Evolutionary conservation across 2,329 filamentous ascomycete genomes (phyloP), one percentile per base, ranked within the genome.

Genomic region (Nemania diffusa): DNA sequence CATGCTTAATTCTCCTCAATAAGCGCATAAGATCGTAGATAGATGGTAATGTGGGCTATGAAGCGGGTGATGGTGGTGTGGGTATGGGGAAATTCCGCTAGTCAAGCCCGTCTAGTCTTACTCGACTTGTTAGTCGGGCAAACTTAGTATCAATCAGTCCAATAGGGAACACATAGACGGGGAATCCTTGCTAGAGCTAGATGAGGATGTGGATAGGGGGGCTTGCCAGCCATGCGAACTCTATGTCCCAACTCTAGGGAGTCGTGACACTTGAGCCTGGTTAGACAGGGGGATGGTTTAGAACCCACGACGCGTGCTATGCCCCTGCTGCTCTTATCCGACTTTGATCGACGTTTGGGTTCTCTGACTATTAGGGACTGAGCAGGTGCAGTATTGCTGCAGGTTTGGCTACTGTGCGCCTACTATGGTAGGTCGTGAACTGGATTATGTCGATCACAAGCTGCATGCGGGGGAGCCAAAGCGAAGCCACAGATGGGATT

Each of bases 1-100:
- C 5, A 50, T 51, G 46, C n/a, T 5, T 32, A 7, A 57, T 52
- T 64, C 56, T 37, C 8, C 20, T 40, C 20, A 22, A n/a, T n/a
- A n/a, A n/a, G n/a, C n/a, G 27, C 26, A 34, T 8, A n/a, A 15
- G 8, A 44, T 6, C 22, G 15, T 40, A 50, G 27, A 22, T 8
- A 42, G 37, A 50, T 53, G 46, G 56, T 15, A 17, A 46, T 26
- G 5, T 20, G 29, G 27, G 48, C 61, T 15, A 40, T 13, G 5
- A 40, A 40, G 56, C 15, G 29, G n/a, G n/a, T n/a, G 51, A 29
- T 58, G 67, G 61, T 71, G 71, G 68, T 70, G 71, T 73, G 68
- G 71, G 26, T 58, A 67, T 62, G 64, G 60, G 57, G 67, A 62
- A 62, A 59, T n/a, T 56, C 50, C 40, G 44, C 59, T 5, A 20